These are phyloP conservation scores for Fragilariopsis cylindrus DNA, from an alignment of 108 stramenopile genomes.

Conservation along the genomic window DNA sequence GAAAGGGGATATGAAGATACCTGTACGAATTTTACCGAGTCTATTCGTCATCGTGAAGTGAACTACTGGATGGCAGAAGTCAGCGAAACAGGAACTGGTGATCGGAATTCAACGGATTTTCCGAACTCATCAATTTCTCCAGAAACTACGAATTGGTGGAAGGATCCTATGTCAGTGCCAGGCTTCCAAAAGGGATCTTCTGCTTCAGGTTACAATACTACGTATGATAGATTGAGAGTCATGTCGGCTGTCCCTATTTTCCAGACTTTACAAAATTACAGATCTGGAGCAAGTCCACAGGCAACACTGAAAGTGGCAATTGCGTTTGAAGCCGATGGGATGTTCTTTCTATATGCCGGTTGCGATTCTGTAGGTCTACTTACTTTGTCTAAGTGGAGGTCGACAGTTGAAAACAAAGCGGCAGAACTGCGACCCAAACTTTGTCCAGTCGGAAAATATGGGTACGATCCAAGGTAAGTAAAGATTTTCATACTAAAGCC, in stretches of 20 bases:
- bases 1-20: background rate
- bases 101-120: slow-evolving; percentile 22
- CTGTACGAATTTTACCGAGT: slow-evolving; percentile 11
- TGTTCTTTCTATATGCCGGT: slow-evolving; percentile 29
- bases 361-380: slow-evolving; percentile 19
- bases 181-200: slow-evolving; percentile 5
- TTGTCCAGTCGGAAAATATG: slow-evolving; percentile 54
- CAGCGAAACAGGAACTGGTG: slow-evolving; percentile 22
- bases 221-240: slow-evolving; percentile 26
- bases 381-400: slow-evolving; percentile 11
- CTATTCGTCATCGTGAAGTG: slow-evolving; percentile 27
- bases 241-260: slow-evolving; percentile 20
- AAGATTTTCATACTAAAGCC: background rate
- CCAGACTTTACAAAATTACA: slow-evolving; percentile 38
- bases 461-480: slow-evolving; percentile 44
- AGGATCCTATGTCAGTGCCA: slow-evolving; percentile 25
- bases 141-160: slow-evolving; percentile 40
- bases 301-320: background rate
- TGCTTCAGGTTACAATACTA: slow-evolving; percentile 18
- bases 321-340: slow-evolving; percentile 43
- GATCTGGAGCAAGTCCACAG: background rate
- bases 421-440: slow-evolving; percentile 35
- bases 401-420: slow-evolving; percentile 35
- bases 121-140: slow-evolving; percentile 33
- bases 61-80: slow-evolving; percentile 24